Base-by-base conservation (phyloP, 768 basidiomycete genomes). In the Tricholoma flavovirens region DNA sequence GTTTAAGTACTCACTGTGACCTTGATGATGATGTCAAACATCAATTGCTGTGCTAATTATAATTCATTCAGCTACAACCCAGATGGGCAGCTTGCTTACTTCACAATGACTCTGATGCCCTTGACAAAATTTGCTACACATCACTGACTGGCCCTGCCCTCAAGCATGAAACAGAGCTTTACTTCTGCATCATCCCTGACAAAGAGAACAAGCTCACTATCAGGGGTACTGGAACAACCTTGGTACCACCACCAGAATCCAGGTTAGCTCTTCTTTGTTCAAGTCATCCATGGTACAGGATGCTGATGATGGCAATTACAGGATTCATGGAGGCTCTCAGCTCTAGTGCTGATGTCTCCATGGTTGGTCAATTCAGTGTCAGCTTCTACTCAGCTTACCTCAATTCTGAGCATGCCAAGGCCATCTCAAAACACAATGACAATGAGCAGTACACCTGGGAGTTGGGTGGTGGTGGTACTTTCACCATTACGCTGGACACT, bases 361-460 rank as follows among this genome's bases (percentile, higher is more conserved):
- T 97, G 95, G 97, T 96, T 68, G 93, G 93, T 76, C 90, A 95
- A 79, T 96, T 96, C 75, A 93, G 96, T 94, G 96, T 99, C 74
- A 96, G 96, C 79, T 98, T 98, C 87, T 98, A 99, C 86, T 98
- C 95, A 50, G 91, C 92, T n/a, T 98, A 98, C 83, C 93, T 98
- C 66, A 94, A 98, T 62, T 94, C 96, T 65, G 96, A 99, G 77
- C 88, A 88, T 62, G 96, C 98, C 3, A 94, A 97, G 75, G 93
- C 98, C 71, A 88, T 98, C 75, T 93, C 95, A 62, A 99, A 99
- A 79, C 94, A 99, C 83, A 98, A 99, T 68, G 96, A 98, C 67
- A 96, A 98, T 71, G 97, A 98, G 30, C 30, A 32, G 30, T 32
- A 99, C 80, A 94, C 98, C 75, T 99, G 96, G 97, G 96, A 99